Evolutionary conservation across 495 filamentous ascomycete genomes (phyloP).

Genomic region (Aspergillus mulundensis): DNA sequence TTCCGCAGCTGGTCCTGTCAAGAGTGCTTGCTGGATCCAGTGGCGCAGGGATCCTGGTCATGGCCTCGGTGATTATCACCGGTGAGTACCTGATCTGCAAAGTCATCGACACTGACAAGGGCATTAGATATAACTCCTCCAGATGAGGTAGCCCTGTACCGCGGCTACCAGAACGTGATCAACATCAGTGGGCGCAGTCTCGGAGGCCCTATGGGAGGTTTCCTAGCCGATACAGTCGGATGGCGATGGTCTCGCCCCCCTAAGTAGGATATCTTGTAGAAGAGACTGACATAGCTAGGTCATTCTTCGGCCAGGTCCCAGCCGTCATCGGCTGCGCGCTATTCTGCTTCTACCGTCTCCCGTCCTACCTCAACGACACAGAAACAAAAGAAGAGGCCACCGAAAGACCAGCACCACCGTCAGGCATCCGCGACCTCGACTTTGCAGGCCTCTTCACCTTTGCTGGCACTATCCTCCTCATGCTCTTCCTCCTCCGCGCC

Average conservation of each 20-base stretch:
- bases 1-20: conserved; percentile 21
- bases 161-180: conserved; percentile 26
- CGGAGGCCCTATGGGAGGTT: conserved; percentile 26
- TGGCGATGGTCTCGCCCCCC: conserved; percentile 28
- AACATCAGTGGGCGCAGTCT: conserved; percentile 23
- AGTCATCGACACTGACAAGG: background rate
- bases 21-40: conserved; percentile 25
- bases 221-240: conserved; percentile 24
- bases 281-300: conserved; percentile 16
- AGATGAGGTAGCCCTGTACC: conserved; percentile 22
- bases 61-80: conserved; percentile 28
- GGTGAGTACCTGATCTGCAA: conserved; percentile 2
- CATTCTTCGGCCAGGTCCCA: conserved; percentile 29
- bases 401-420: background rate
- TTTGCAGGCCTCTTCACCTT: conserved; percentile 19
- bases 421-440: conserved; percentile 14
- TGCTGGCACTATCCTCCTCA: conserved; percentile 6
- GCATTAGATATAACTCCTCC: conserved; percentile 22
- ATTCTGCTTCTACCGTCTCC: conserved; percentile 15
- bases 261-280: too few relatives aligned
- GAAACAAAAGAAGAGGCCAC: background rate
- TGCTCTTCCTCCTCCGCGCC: conserved; percentile 14
- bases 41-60: conserved; percentile 23
- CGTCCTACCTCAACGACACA: conserved; percentile 9
- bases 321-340: conserved; percentile 21